A percentile compares a stretch with the other conserved stretches of the same genome.
phyloP scores from a whole-genome alignment of 1,284 basidiomycete species.

The Vanrija pseudolonga region DNA sequence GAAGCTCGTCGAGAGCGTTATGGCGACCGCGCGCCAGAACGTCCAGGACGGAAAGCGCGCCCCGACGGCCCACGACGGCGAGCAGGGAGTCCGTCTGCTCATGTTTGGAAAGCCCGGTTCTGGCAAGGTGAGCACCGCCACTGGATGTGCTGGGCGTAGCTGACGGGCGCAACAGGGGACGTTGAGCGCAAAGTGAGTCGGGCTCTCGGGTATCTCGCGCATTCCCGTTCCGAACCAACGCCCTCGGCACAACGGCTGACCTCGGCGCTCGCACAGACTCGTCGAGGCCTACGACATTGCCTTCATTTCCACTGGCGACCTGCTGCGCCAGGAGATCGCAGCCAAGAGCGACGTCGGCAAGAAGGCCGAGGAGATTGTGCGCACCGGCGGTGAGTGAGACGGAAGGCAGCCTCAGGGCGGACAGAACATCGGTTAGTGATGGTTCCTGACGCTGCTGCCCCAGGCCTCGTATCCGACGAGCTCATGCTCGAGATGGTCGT shows the following conservation, averaged over 20 bases:
- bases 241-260: not conserved
- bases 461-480: conserved; percentile 48
- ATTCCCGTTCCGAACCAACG: too few species aligned
- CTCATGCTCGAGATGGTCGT: conserved; percentile 49
- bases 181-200: not conserved
- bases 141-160: not conserved
- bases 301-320: conserved; percentile 49
- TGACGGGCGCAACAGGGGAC: conserved; percentile 1
- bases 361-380: conserved; percentile 44
- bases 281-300: conserved; percentile 48
- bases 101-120: conserved; percentile 50
- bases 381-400: conserved; percentile 37
- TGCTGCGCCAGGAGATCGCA: conserved; percentile 48
- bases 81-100: conserved; percentile 37
- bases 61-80: conserved; percentile 1
- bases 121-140: conserved; percentile 37
- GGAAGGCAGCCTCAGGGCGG: not conserved
- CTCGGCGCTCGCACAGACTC: conserved; percentile 25
- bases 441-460: not conserved
- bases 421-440: not conserved
- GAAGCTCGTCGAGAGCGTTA: too few species aligned
- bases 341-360: conserved; percentile 40
- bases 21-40: not conserved
- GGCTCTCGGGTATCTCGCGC: not conserved
- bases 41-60: not conserved